Percentiles rank a stretch among this genome's conserved stretches.
Conservation (phyloP, 208 protist genomes). For the Trypanosoma melophagium region DNA sequence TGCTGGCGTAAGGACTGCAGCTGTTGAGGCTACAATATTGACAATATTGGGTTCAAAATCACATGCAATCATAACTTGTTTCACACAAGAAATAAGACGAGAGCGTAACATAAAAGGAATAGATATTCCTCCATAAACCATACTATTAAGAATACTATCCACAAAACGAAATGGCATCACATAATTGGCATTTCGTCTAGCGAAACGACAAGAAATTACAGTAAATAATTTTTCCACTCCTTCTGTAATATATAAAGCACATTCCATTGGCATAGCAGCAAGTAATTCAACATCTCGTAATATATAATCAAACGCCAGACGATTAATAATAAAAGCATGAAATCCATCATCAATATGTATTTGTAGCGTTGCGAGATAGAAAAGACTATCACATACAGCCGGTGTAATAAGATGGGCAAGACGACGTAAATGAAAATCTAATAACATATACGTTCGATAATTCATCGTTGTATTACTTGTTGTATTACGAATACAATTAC, state of each 20-base stretch:
- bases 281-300: conserved; percentile 60
- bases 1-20: conserved; percentile 59
- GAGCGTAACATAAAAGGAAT: conserved; percentile 39
- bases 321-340: conserved; percentile 78
- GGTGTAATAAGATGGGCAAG: conserved; percentile 51
- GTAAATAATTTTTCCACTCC: conserved; percentile 54
- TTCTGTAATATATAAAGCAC: conserved; percentile 51
- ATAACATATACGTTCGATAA: conserved; percentile 63
- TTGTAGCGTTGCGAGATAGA: conserved; percentile 50
- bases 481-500: conserved; percentile 43
- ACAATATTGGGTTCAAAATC: conserved; percentile 68
- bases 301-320: conserved; percentile 72
- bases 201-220: conserved; percentile 57
- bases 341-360: conserved; percentile 48
- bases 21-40: conserved; percentile 49
- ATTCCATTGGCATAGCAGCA: conserved; percentile 40
- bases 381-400: conserved; percentile 49
- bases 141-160: conserved; percentile 68
- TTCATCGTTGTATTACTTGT: conserved; percentile 49
- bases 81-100: conserved; percentile 52
- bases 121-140: conserved; percentile 35
- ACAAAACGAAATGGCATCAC: conserved; percentile 61
- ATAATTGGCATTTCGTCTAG: conserved; percentile 62
- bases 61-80: conserved; percentile 70
- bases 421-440: conserved; percentile 59